These are phyloP conservation scores for Geotrichum ghanense DNA, from an alignment of 805 yeast species.

Conservation along the genomic window DNA sequence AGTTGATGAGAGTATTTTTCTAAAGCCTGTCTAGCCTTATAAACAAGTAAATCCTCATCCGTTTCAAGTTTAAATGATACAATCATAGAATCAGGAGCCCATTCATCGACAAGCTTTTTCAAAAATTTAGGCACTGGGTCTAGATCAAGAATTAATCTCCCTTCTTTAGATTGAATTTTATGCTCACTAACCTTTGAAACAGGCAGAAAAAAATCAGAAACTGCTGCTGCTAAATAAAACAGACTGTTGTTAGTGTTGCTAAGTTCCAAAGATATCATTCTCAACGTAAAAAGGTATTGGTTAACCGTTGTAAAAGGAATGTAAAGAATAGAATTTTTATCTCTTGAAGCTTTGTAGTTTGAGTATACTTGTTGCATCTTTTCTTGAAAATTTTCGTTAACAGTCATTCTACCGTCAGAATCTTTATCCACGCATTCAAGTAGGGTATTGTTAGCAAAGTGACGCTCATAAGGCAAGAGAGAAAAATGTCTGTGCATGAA, in stretches of 20 bases:
- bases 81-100: constrained; percentile 95
- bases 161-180: constrained; percentile 75
- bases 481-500: constrained; percentile 90
- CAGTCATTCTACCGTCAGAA: constrained; percentile 41
- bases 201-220: constrained; percentile 91
- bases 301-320: constrained; percentile 92
- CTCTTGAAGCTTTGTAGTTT: constrained; percentile 38
- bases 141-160: constrained; percentile 64
- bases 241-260: constrained; percentile 49
- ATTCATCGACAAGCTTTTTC: constrained; percentile 72
- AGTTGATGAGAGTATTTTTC: constrained; percentile 82
- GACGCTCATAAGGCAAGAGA: constrained; percentile 84
- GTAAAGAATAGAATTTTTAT: constrained; percentile 41
- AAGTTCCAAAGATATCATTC: constrained; percentile 49
- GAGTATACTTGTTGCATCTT: constrained; percentile 49
- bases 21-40: constrained; percentile 70
- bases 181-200: constrained; percentile 79
- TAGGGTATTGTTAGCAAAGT: constrained; percentile 71
- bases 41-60: constrained; percentile 55
- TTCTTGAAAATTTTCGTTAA: constrained; percentile 49
- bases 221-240: constrained; percentile 94
- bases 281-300: constrained; percentile 80
- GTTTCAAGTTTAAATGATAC: constrained; percentile 92
- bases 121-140: constrained; percentile 96
- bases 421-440: constrained; percentile 66